A percentile compares a stretch with the other conserved stretches of the same genome.
phyloP scores from a whole-genome alignment of 805 yeast species.

The Ogataea chonburiensis region DNA sequence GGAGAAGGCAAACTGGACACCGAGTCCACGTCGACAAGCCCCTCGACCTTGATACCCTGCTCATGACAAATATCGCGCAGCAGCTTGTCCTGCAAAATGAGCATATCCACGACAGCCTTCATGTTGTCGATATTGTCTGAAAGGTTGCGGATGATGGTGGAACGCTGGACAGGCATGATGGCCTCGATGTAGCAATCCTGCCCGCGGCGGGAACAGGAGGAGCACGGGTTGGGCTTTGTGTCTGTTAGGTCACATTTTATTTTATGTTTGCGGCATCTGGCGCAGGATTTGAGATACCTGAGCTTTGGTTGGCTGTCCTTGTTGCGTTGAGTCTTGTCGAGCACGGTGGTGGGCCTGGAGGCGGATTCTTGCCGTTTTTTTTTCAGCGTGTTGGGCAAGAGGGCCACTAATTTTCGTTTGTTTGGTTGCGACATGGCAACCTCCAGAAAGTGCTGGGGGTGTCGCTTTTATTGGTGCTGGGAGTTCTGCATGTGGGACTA shows the following conservation, averaged over 20 bases:
- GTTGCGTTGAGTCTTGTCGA: slow-evolving; percentile 23
- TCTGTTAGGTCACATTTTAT: slow-evolving; percentile 59
- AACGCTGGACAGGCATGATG: slow-evolving; percentile 51
- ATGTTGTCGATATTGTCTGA: slow-evolving; percentile 34
- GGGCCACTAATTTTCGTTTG: slow-evolving; percentile 30
- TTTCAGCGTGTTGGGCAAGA: slow-evolving; percentile 26
- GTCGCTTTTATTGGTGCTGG: slow-evolving; percentile 5
- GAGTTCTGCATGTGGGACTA: slow-evolving; percentile 5
- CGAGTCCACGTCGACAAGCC: slow-evolving; percentile 29
- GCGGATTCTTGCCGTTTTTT: slow-evolving; percentile 12
- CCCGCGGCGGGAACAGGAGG: slow-evolving; percentile 53
- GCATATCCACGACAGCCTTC: slow-evolving; percentile 29
- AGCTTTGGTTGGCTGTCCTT: slow-evolving; percentile 35
- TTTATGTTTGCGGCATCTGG: slow-evolving; percentile 63
- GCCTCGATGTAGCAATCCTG: slow-evolving; percentile 54
- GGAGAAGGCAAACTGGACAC: slow-evolving; percentile 6
- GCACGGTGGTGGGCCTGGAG: slow-evolving; percentile 21
- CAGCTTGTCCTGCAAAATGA: slow-evolving; percentile 28
- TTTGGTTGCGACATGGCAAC: slow-evolving; percentile 6
- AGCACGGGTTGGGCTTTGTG: slow-evolving; percentile 55
- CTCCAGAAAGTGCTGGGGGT: slow-evolving; percentile 2
- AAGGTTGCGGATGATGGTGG: slow-evolving; percentile 38
- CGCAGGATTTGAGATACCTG: slow-evolving; percentile 54
- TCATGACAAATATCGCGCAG: slow-evolving; percentile 26
- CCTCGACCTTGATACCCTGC: slow-evolving; percentile 31